phyloP scores from a whole-genome alignment of 345 rosid species.

The Aquilaria yunnanensis region DNA sequence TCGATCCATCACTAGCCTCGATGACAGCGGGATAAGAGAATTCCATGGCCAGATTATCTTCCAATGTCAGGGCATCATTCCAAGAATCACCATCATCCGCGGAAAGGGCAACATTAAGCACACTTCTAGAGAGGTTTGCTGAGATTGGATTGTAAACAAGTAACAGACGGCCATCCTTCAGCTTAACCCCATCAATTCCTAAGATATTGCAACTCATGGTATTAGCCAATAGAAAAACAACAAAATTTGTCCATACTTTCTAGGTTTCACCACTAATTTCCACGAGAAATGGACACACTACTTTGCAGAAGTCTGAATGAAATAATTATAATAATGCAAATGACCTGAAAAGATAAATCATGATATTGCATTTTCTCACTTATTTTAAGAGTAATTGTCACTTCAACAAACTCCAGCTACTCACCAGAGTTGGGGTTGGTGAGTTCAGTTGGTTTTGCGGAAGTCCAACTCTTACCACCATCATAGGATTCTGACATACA shows the following conservation, averaged over 20 bases:
- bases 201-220: background rate
- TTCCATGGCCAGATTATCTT: conserved; percentile 63
- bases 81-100: conserved; percentile 75
- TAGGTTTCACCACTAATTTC: background rate
- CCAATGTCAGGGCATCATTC: conserved; percentile 61
- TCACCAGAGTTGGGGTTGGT: conserved; percentile 95
- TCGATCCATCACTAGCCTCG: conserved; percentile 61
- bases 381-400: background rate
- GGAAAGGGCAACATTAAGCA: conserved; percentile 72
- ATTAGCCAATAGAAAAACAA: background rate
- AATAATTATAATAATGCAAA: background rate
- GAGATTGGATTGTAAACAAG: conserved; percentile 83
- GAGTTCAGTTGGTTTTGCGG: conserved; percentile 60
- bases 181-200: conserved; percentile 88
- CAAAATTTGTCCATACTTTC: background rate
- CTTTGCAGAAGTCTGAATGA: no score
- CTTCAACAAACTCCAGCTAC: conserved; percentile 4
- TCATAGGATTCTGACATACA: conserved; percentile 77
- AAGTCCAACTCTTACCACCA: conserved; percentile 69
- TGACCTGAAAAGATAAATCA: background rate
- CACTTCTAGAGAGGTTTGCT: conserved; percentile 30
- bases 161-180: conserved; percentile 56
- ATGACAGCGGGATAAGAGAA: conserved; percentile 89
- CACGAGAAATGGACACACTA: background rate
- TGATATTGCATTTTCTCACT: background rate